Conservation (phyloP, 1,284 basidiomycete species). For the Melampsora americana region DNA sequence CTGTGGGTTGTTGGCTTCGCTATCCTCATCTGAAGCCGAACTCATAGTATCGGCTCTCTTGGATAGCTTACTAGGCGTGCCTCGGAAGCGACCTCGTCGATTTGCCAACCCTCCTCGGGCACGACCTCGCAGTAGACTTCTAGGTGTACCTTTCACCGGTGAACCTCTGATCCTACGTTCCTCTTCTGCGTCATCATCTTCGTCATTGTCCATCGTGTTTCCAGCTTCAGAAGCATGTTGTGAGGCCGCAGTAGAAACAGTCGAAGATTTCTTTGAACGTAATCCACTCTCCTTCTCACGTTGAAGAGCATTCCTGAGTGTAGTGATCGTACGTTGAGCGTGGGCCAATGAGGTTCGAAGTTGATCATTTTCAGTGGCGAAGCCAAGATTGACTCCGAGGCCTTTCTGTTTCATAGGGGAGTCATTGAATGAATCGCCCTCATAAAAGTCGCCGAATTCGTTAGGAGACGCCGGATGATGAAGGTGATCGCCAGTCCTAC, state of each 20-base stretch:
- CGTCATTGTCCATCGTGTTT: slow-evolving; percentile 44
- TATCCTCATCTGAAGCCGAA: slow-evolving; percentile 28
- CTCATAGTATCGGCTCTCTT: slow-evolving; percentile 38
- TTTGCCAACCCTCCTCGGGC: slow-evolving; percentile 30
- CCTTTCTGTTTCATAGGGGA: slow-evolving; percentile 22
- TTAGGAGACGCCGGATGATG: slow-evolving; percentile 24
- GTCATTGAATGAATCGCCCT: slow-evolving; percentile 13
- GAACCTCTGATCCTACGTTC: slow-evolving; percentile 34
- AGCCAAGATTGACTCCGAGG: slow-evolving; percentile 34
- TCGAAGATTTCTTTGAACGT: slow-evolving; percentile 32
- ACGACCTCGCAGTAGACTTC: slow-evolving; percentile 36
- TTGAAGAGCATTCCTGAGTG: slow-evolving; percentile 70
- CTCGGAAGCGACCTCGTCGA: slow-evolving; percentile 41
- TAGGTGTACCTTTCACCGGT: slow-evolving; percentile 37
- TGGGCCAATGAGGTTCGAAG: slow-evolving; percentile 41
- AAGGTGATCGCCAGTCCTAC: slow-evolving; percentile 35
- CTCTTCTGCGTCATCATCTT: slow-evolving; percentile 45
- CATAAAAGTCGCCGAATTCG: slow-evolving; percentile 12
- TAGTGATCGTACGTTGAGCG: slow-evolving; percentile 59
- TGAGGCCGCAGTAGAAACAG: slow-evolving; percentile 41
- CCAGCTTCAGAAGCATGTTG: slow-evolving; percentile 45
- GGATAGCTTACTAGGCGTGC: slow-evolving; percentile 42
- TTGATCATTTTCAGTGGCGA: slow-evolving; percentile 42
- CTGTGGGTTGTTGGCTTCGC: background rate
- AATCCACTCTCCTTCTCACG: slow-evolving; percentile 68